These are phyloP conservation scores for Ustilago nuda DNA, from an alignment of 1,284 basidiomycete genomes.

Conservation along the genomic window DNA sequence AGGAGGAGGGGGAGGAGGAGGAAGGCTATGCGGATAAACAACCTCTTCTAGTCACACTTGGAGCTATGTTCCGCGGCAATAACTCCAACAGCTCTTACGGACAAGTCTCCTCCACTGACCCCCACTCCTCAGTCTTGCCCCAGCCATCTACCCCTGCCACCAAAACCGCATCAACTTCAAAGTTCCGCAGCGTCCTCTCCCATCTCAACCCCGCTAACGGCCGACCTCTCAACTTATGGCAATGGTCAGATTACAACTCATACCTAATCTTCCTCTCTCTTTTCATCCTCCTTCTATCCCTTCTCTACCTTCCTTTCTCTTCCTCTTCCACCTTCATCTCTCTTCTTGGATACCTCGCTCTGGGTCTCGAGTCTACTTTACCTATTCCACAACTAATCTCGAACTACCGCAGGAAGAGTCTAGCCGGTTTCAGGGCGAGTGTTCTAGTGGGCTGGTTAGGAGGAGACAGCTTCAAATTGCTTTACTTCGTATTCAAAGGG, in stretches of 20 bases:
- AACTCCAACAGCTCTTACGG: constrained; percentile 18
- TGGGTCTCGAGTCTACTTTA: constrained; percentile 72
- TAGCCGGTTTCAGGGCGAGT: constrained; percentile 84
- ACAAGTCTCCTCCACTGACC: constrained; percentile 20
- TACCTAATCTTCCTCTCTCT: constrained; percentile 85
- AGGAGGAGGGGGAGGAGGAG: neutral
- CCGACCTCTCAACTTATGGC: constrained; percentile 82
- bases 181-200: neutral
- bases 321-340: constrained; percentile 76
- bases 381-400: constrained; percentile 56
- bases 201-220: neutral
- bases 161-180: neutral
- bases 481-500: constrained; percentile 43
- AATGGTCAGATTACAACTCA: constrained; percentile 79
- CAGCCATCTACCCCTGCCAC: neutral
- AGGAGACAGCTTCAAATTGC: constrained; percentile 70
- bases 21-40: constrained; percentile 43
- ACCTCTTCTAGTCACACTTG: constrained; percentile 44
- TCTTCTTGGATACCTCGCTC: constrained; percentile 79
- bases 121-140: constrained; percentile 8
- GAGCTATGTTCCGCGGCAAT: constrained; percentile 17
- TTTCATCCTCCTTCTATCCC: constrained; percentile 72
- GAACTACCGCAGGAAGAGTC: constrained; percentile 79
- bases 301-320: constrained; percentile 76
- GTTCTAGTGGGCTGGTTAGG: constrained; percentile 74